Evolutionary conservation across 2,329 filamentous ascomycete genomes (phyloP), one percentile per base, ranked within the genome.

Genomic region (Aspergillus arachidicola): DNA sequence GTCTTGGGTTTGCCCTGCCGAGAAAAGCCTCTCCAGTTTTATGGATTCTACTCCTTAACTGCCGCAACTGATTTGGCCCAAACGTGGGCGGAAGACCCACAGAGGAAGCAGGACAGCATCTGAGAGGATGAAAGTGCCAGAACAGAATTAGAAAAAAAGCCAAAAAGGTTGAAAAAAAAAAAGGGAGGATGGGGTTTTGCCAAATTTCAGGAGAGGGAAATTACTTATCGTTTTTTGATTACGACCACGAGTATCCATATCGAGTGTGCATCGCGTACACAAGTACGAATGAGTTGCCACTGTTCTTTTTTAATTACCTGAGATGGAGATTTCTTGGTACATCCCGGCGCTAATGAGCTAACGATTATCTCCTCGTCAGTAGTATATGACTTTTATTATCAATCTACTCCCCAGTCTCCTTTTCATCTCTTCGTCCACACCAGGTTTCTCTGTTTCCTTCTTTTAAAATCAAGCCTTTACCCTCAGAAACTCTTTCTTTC

Each of bases 221-320:
- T 38, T 55, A 38, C 26, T 19, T 14, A 34, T 41, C 6, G 26
- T 55, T 55, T 55, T 55, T 26, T 55, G 32, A 55, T 55, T 55
- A 55, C 51, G 51, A 55, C 51, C 60, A 53, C 41, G 34, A 43
- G 53, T 38, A 53, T 56, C 59, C 59, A 62, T 64, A 51, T 63
- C 65, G 57, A 41, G 46, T 34, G 51, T 38, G 38, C 32, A 55
- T 55, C 51, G 51, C 51, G 51, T 56, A 55, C 62, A 26, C 51
- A 38, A 21, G 53, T 58, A 57, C 59, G 62, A 56, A 48, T 62
- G 51, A 50, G 38, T 68, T 63, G 65, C 66, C 66, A 67, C 66
- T 65, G 58, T 43, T 62, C 36, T 34, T 34, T 57, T 38, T 55
- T 55, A 38, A 36, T 55, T 55, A 51, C 28, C 38, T 23, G 23